A percentile compares a stretch with the other conserved stretches of the same genome.
Evolutionary conservation across 495 filamentous ascomycete species (phyloP).

Genomic region (Penicillium odoratum): DNA sequence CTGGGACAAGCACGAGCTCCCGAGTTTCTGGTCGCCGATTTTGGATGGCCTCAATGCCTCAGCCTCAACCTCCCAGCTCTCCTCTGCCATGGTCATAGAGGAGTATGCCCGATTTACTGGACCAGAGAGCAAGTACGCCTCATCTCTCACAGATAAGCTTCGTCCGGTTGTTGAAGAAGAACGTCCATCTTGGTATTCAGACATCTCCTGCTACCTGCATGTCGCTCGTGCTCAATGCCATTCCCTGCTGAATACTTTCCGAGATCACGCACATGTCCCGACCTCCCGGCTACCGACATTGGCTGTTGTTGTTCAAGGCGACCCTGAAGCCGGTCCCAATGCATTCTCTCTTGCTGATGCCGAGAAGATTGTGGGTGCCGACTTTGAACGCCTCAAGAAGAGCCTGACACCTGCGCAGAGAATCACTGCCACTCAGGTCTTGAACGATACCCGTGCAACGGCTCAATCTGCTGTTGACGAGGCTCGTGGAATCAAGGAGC

Average conservation of each 20-base stretch:
- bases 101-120: slow-evolving; percentile 66
- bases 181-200: slow-evolving; percentile 78
- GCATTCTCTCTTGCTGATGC: slow-evolving; percentile 88
- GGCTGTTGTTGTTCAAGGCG: slow-evolving; percentile 89
- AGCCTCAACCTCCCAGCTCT: slow-evolving; percentile 81
- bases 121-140: slow-evolving; percentile 45
- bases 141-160: slow-evolving; percentile 59
- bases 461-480: slow-evolving; percentile 72
- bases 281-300: slow-evolving; percentile 70
- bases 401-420: slow-evolving; percentile 78
- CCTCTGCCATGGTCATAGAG: slow-evolving; percentile 80
- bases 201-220: slow-evolving; percentile 84
- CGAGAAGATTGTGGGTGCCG: slow-evolving; percentile 76
- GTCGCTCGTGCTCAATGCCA: slow-evolving; percentile 88
- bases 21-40: slow-evolving; percentile 50
- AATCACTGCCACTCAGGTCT: slow-evolving; percentile 69
- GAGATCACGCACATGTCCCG: slow-evolving; percentile 78
- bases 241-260: slow-evolving; percentile 83
- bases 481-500: slow-evolving; percentile 72
- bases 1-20: slow-evolving; percentile 46
- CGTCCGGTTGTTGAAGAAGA: slow-evolving; percentile 75
- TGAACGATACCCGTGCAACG: slow-evolving; percentile 70
- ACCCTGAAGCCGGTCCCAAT: slow-evolving; percentile 81
- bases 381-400: slow-evolving; percentile 87
- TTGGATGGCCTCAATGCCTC: slow-evolving; percentile 64